Evolutionary conservation across 2,329 filamentous ascomycete genomes (phyloP).

Genomic region (Botryotinia convoluta): DNA sequence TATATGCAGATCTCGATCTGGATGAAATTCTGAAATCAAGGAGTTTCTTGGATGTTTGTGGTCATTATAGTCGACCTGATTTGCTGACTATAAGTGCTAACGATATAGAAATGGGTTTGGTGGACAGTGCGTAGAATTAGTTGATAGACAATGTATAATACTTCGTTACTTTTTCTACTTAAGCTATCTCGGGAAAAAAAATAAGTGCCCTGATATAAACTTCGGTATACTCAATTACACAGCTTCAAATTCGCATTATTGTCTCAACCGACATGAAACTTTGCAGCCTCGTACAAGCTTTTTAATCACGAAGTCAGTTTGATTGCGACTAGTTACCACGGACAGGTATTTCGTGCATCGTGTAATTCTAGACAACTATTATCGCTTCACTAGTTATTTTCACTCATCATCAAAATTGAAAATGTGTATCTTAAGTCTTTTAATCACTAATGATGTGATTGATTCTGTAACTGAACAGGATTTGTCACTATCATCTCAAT

Average conservation of each 20-base stretch:
- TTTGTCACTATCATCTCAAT: neutral
- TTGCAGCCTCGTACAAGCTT: neutral
- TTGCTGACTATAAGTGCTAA: constrained; percentile 30
- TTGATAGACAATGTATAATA: neutral
- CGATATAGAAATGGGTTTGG: constrained; percentile 19
- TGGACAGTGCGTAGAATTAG: too few relatives aligned
- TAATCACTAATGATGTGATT: neutral
- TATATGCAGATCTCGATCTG: constrained; percentile 44
- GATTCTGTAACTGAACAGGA: neutral
- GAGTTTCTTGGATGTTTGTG: constrained; percentile 29
- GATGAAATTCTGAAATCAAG: constrained; percentile 26
- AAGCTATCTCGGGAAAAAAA: neutral
- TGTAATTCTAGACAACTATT: neutral
- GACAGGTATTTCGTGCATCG: neutral
- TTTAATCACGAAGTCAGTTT: neutral
- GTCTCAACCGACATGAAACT: neutral
- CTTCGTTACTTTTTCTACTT: neutral
- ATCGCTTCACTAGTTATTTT: neutral
- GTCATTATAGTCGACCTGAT: constrained; percentile 31
- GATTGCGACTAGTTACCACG: too few relatives aligned
- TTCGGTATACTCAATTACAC: neutral
- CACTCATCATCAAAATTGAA: neutral
- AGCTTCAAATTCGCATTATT: neutral
- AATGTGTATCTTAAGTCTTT: neutral
- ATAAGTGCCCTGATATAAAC: neutral